phyloP scores from a whole-genome alignment of 768 basidiomycete species.

The Porphyrellus cyaneotinctus region DNA sequence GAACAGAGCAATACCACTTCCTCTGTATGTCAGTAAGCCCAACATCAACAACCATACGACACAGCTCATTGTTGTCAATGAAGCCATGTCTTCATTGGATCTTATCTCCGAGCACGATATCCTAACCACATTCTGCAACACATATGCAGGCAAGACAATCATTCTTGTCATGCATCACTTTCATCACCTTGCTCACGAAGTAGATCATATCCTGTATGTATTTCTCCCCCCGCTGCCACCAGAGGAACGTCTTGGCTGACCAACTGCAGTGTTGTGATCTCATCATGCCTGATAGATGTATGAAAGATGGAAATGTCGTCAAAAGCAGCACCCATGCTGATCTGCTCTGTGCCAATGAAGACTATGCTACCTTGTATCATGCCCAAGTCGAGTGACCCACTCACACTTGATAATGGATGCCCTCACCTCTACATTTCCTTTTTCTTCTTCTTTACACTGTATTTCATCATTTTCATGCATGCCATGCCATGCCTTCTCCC shows the following conservation, averaged over 20 bases:
- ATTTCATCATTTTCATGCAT: no score
- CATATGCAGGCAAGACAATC: slow-evolving; percentile 46
- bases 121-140: slow-evolving; percentile 36
- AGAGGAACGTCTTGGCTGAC: background rate
- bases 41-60: slow-evolving; percentile 42
- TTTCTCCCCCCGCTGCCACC: background rate
- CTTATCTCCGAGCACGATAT: slow-evolving; percentile 50
- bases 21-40: slow-evolving; percentile 96
- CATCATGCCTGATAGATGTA: slow-evolving; percentile 20
- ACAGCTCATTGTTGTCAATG: slow-evolving; percentile 51
- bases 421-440: no score
- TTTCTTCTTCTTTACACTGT: no score
- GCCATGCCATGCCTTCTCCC: no score
- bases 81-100: slow-evolving; percentile 56
- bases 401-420: no score
- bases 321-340: slow-evolving; percentile 30
- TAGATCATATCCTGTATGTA: slow-evolving; percentile 50
- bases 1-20: slow-evolving; percentile 93
- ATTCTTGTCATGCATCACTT: slow-evolving; percentile 57
- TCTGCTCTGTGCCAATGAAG: slow-evolving; percentile 19
- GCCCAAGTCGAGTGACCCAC: slow-evolving; percentile 11
- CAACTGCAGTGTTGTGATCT: background rate
- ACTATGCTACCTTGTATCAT: slow-evolving; percentile 28
- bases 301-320: slow-evolving; percentile 31
- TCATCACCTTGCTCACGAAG: slow-evolving; percentile 44